Percentiles rank a stretch among this genome's conserved stretches.
Conservation (phyloP, 2,329 filamentous ascomycete species). For the Calonectria hongkongensis region DNA sequence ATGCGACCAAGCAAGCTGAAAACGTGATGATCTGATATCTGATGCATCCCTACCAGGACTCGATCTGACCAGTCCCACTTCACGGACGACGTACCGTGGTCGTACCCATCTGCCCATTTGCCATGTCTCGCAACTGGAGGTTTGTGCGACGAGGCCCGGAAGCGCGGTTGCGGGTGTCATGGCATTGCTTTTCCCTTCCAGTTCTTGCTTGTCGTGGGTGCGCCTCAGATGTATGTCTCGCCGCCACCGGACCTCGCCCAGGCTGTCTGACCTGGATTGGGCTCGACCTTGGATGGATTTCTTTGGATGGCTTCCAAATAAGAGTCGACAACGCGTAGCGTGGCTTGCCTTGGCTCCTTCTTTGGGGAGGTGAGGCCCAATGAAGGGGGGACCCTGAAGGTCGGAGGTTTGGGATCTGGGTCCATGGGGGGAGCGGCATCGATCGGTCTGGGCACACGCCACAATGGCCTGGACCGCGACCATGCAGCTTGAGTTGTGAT, state of each 20-base stretch:
- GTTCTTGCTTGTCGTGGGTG: neutral
- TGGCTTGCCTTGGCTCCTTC: constrained; percentile 39
- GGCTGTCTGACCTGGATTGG: constrained; percentile 12
- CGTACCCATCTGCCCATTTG: neutral
- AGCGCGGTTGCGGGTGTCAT: neutral
- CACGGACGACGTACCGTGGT: neutral
- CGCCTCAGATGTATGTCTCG: constrained; percentile 29
- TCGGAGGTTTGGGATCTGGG: constrained; percentile 40
- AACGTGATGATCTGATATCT: constrained; percentile 25
- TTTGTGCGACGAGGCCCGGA: neutral
- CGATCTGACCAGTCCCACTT: constrained; percentile 15
- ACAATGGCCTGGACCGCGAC: constrained; percentile 47
- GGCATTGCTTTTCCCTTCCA: constrained; percentile 8
- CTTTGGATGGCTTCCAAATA: constrained; percentile 30
- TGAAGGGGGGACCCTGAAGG: constrained; percentile 32
- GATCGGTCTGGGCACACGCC: constrained; percentile 51
- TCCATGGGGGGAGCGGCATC: constrained; percentile 33
- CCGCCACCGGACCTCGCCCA: constrained; percentile 10
- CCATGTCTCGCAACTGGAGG: neutral
- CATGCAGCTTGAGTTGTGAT: constrained; percentile 33
- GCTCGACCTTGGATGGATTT: neutral
- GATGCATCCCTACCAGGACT: constrained; percentile 19
- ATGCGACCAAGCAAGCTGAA: constrained; percentile 39
- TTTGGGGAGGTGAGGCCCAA: constrained; percentile 20
- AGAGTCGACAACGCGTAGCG: constrained; percentile 38